Conservation (phyloP, 805 yeast genomes). For the Barnettozyma sp. region DNA sequence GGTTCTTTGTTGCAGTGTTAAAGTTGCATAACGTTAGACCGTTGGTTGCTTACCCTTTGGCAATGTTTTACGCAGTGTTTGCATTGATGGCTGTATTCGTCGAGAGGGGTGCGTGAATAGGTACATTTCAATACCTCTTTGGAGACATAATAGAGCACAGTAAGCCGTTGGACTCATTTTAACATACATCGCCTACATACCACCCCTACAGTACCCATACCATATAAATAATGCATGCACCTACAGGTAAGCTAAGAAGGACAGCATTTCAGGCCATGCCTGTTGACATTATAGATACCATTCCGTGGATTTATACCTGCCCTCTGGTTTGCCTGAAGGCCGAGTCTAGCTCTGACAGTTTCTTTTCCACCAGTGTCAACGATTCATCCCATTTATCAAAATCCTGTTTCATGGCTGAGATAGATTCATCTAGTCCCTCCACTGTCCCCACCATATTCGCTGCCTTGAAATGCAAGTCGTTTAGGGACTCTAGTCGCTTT, state of each 20-base stretch:
- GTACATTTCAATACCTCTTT: neutral
- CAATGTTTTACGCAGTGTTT: constrained; percentile 86
- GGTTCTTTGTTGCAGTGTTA: constrained; percentile 81
- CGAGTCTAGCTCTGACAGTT: constrained; percentile 16
- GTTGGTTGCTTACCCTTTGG: constrained; percentile 87
- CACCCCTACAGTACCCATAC: too few relatives aligned
- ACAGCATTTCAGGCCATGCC: too few relatives aligned
- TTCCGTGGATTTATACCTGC: too few relatives aligned
- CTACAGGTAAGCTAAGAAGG: too few relatives aligned
- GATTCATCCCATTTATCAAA: constrained; percentile 25
- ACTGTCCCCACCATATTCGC: constrained; percentile 16
- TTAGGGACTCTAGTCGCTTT: constrained; percentile 23
- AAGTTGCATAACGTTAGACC: constrained; percentile 80
- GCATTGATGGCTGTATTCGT: constrained; percentile 93
- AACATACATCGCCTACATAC: constrained; percentile 34
- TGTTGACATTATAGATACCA: too few relatives aligned
- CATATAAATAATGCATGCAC: constrained; percentile 37
- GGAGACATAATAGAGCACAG: too few relatives aligned
- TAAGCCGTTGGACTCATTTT: too few relatives aligned
- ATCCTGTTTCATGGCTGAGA: constrained; percentile 21
- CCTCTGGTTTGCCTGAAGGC: constrained; percentile 15
- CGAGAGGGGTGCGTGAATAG: constrained; percentile 15
- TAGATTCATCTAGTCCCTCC: constrained; percentile 16
- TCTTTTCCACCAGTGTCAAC: constrained; percentile 18
- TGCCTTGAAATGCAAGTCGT: constrained; percentile 20